These are phyloP conservation scores for Hygrophoropsis aurantiaca DNA, from an alignment of 768 basidiomycete species.

Conservation along the genomic window DNA sequence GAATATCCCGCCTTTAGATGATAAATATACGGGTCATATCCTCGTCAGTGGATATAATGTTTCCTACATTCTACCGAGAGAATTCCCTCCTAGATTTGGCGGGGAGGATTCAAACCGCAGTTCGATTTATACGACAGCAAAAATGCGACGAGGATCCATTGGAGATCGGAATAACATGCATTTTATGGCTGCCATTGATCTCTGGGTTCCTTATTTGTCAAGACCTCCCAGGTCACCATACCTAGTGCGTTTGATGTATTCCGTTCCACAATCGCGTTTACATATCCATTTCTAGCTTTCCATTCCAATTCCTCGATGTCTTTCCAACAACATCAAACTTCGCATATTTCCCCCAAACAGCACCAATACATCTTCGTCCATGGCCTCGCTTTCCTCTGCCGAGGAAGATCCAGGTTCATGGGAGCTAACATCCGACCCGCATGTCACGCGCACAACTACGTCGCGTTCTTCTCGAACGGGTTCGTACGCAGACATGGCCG, in stretches of 20 bases:
- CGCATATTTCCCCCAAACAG: slow-evolving; percentile 67
- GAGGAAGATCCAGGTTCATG: slow-evolving; percentile 69
- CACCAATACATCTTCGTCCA: slow-evolving; percentile 52
- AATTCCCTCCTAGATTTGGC: slow-evolving; percentile 43
- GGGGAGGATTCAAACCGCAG: slow-evolving; percentile 20
- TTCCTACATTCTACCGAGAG: slow-evolving; percentile 72
- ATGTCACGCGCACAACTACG: slow-evolving; percentile 57
- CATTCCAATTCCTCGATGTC: slow-evolving; percentile 74
- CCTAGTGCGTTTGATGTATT: slow-evolving; percentile 44
- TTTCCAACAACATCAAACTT: slow-evolving; percentile 73
- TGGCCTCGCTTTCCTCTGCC: slow-evolving; percentile 73
- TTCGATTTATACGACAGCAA: slow-evolving; percentile 23
- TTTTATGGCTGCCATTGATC: slow-evolving; percentile 80
- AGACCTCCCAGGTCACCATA: slow-evolving; percentile 74
- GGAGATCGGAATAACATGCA: slow-evolving; percentile 61
- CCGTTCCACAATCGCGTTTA: background rate
- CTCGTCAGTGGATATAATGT: slow-evolving; percentile 77
- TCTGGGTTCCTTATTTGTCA: slow-evolving; percentile 69
- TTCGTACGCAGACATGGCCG: slow-evolving; percentile 72
- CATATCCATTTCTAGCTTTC: slow-evolving; percentile 52
- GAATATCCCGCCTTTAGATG: slow-evolving; percentile 50
- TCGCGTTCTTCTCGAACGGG: slow-evolving; percentile 51
- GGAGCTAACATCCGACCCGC: slow-evolving; percentile 78
- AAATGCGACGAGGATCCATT: slow-evolving; percentile 49
- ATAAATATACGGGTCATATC: slow-evolving; percentile 71